Evolutionary conservation across 169 alveolate genomes (phyloP), one percentile per base, ranked within the genome.

Genomic region (Cryptosporidium baileyi): DNA sequence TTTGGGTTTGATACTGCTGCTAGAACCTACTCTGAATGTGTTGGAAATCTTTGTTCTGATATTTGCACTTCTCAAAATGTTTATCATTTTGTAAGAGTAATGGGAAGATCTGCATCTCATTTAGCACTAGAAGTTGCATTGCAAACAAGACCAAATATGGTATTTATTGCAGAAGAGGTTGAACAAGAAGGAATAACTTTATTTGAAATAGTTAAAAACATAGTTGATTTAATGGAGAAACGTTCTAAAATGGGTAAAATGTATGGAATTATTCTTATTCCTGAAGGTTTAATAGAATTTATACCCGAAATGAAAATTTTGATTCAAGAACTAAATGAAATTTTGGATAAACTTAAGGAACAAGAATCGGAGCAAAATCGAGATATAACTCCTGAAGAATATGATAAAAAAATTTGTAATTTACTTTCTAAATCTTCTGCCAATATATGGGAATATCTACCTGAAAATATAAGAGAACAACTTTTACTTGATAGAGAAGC

Each of bases 1-100:
- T 98, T 98, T 91, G 99, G 99, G 11, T 97, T 97, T 81, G 99
- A 98, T 91, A 96, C 99, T n/a, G 99, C 99, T 15, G 96, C 98
- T 40, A 94, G 94, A 65, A 95, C 98, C 17, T 97, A 97, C 82
- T 93, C 98, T 60, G 99, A 97, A 80, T 85, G 94, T 30, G 96
- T 97, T 26, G 99, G 99, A 49, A 95, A 96, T 88, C 90, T 96
- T 41, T 94, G 96, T 67, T 91, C 95, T 17, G 98, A 96, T 81
- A 97, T 97, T 19, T 91, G 94, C 63, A 93, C 96, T 19, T 93
- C 97, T 1, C 96, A 94, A 80, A 93, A 94, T 88, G 95, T 94
- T 67, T 97, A 97, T 93, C 99, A 97, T 88, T 96, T 97, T 49
- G 97, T 97, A 59, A 95, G 99, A 49, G 95, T 97, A 40, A 97